A percentile compares a stretch with the other conserved stretches of the same genome.
Evolutionary conservation across 495 filamentous ascomycete species (phyloP).

Genomic region (Margaritispora aquatica): DNA sequence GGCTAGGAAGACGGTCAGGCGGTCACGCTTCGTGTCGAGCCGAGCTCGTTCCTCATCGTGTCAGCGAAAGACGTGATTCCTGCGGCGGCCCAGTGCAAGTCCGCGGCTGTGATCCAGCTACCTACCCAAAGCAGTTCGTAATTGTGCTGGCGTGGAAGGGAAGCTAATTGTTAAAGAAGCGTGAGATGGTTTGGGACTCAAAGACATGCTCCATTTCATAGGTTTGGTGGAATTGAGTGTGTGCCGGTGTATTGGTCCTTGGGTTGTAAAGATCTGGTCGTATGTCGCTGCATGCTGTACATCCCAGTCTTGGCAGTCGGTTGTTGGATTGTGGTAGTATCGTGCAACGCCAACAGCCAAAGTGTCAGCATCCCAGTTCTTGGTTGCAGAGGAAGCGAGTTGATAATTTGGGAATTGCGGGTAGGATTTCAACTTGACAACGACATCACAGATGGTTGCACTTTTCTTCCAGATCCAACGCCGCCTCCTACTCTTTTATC

Average conservation of each 20-base stretch:
- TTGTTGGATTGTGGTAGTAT: constrained; percentile 3
- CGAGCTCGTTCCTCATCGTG: not conserved
- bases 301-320: not conserved
- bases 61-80: not conserved
- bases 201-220: not conserved
- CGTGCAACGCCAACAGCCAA: not conserved
- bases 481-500: no score
- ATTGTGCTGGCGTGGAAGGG: not conserved
- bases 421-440: no score
- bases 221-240: constrained; percentile 19
- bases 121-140: not conserved
- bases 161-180: not conserved
- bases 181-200: not conserved
- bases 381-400: not conserved
- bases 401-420: not conserved
- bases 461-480: no score
- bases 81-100: not conserved
- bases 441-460: no score
- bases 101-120: not conserved
- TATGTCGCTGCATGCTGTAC: not conserved
- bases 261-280: not conserved
- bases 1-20: not conserved
- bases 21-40: not conserved
- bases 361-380: not conserved
- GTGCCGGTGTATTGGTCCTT: not conserved